A percentile compares a stretch with the other conserved stretches of the same genome.
Conservation (phyloP, 2,329 filamentous ascomycete genomes). For the Penicillium sp. region DNA sequence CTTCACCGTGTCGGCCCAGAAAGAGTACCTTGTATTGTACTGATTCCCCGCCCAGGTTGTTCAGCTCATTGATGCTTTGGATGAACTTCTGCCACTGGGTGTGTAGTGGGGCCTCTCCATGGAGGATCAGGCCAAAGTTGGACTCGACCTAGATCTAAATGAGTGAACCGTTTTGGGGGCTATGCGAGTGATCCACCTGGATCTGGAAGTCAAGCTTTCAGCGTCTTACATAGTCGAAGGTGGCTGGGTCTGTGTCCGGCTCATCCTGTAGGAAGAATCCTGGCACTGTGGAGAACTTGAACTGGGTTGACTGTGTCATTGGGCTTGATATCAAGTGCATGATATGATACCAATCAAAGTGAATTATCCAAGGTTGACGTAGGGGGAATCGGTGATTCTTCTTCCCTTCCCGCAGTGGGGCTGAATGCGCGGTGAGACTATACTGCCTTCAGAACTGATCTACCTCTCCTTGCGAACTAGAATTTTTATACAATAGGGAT, state of each 20-base stretch:
- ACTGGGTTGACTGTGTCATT: conserved; percentile 20
- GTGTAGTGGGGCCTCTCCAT: conserved; percentile 41
- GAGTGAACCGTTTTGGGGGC: not conserved
- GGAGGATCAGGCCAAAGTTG: conserved; percentile 51
- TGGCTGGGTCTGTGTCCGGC: conserved; percentile 45
- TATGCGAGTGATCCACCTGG: not conserved
- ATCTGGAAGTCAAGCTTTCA: not conserved
- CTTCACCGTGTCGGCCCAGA: conserved; percentile 62
- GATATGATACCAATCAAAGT: not conserved
- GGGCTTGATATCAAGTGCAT: not conserved
- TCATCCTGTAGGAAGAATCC: conserved; percentile 55
- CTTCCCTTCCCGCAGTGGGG: not conserved
- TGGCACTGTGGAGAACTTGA: conserved; percentile 42
- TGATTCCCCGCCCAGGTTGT: conserved; percentile 36
- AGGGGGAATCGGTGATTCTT: not conserved
- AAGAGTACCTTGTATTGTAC: conserved; percentile 58
- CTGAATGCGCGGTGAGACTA: not conserved
- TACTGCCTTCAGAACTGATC: not conserved
- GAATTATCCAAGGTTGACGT: not conserved
- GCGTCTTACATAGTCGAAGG: conserved; percentile 50
- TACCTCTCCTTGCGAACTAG: not conserved
- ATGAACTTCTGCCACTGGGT: conserved; percentile 59
- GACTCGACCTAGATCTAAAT: conserved; percentile 31
- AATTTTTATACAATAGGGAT: too few relatives aligned
- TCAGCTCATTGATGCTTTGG: conserved; percentile 49